These are phyloP conservation scores for Irineochytrium annulatum DNA, from an alignment of 192 early-diverging fungal species.

Conservation along the genomic window DNA sequence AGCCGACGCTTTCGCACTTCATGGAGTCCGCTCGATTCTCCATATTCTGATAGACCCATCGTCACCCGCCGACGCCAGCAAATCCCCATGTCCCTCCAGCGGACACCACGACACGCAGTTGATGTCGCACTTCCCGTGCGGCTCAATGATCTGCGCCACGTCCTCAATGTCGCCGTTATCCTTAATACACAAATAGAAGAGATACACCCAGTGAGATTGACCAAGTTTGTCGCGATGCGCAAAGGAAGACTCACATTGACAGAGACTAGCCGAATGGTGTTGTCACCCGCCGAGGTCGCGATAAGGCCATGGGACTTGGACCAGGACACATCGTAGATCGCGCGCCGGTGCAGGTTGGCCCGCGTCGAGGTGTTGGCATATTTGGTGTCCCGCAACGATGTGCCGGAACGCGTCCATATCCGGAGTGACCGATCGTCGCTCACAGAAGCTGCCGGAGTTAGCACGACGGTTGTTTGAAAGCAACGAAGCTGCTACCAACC, in stretches of 20 bases:
- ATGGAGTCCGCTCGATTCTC: constrained; percentile 27
- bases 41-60: constrained; percentile 85
- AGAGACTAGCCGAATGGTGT: constrained; percentile 44
- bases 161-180: not conserved
- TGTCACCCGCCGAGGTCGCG: constrained; percentile 83
- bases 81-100: constrained; percentile 47
- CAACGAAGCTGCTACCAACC: constrained; percentile 13
- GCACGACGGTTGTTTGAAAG: not conserved
- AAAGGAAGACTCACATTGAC: no score
- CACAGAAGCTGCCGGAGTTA: constrained; percentile 56
- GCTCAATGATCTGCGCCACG: constrained; percentile 18
- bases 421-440: constrained; percentile 83
- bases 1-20: not conserved
- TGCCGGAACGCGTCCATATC: constrained; percentile 78
- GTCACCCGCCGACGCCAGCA: constrained; percentile 87
- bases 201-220: no score
- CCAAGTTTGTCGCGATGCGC: no score
- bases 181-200: no score
- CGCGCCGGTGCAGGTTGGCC: constrained; percentile 70
- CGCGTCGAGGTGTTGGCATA: not conserved
- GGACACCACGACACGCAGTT: constrained; percentile 88
- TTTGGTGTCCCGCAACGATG: constrained; percentile 24
- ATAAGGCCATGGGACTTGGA: constrained; percentile 66
- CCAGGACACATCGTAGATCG: constrained; percentile 93
- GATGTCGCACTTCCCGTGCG: constrained; percentile 85